Evolutionary conservation across 164 flowering plant genomes (phyloP).

Genomic region (Chimonanthus praecox): DNA sequence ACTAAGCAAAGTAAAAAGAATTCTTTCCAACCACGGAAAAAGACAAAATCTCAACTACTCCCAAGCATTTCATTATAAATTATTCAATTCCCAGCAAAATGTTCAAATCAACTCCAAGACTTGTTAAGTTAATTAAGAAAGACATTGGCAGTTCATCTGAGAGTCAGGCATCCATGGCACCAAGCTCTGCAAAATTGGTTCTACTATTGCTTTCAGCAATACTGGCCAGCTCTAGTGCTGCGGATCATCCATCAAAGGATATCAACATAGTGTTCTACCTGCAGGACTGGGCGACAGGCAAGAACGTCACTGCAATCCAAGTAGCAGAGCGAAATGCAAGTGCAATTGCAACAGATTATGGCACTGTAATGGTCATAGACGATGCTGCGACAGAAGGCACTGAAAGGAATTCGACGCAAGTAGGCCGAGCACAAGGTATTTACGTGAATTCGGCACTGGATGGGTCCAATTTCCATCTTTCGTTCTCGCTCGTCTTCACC

Average conservation of each 20-base stretch:
- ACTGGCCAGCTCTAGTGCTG: not conserved
- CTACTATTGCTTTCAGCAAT: not conserved
- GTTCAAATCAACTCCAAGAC: too few relatives aligned
- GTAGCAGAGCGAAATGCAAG: not conserved
- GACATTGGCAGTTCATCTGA: not conserved
- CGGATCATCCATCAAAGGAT: not conserved
- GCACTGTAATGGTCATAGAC: conserved; percentile 6
- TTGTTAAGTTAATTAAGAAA: too few relatives aligned
- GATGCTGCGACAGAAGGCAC: conserved; percentile 10
- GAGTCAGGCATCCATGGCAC: not conserved
- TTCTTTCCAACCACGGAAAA: too few relatives aligned
- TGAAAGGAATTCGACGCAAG: conserved; percentile 2
- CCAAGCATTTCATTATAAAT: too few relatives aligned
- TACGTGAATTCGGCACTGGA: conserved; percentile 3
- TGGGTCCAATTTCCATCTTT: not conserved
- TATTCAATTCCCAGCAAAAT: too few relatives aligned
- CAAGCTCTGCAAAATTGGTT: not conserved
- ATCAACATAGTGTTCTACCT: conserved; percentile 11
- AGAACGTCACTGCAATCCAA: not conserved
- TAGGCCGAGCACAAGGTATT: conserved; percentile 15
- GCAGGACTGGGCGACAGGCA: conserved; percentile 6
- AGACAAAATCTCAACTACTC: too few relatives aligned
- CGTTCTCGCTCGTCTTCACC: conserved; percentile 7
- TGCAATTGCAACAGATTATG: not conserved
- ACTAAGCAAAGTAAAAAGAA: too few relatives aligned